Evolutionary conservation across 2,329 filamentous ascomycete species (phyloP).

Genomic region (Grosmannia penicillata): DNA sequence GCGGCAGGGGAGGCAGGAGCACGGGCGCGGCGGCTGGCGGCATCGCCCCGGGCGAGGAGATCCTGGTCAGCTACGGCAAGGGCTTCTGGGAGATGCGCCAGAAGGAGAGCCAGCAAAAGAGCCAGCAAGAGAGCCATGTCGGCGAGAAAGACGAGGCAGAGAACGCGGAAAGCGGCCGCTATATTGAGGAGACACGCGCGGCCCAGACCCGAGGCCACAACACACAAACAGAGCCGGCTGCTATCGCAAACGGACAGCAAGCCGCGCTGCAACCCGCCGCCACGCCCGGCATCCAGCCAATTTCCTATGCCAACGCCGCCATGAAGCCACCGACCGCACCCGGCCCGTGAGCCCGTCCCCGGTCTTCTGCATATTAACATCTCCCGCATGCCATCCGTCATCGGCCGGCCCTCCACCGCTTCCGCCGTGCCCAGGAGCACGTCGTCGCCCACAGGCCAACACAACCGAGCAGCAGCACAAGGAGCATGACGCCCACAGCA

Average conservation of each 20-base stretch:
- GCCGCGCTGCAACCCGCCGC: no score
- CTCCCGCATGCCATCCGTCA: no score
- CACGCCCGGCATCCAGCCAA: no score
- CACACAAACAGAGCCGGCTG: no score
- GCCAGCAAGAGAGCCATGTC: neutral
- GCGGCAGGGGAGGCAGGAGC: slow-evolving; percentile 7
- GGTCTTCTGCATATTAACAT: no score
- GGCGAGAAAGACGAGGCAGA: neutral
- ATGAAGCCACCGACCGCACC: no score
- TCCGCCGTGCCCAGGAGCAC: neutral
- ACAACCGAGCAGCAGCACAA: slow-evolving; percentile 4
- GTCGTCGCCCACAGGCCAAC: slow-evolving; percentile 9
- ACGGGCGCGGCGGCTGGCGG: neutral
- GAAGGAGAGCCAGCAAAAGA: slow-evolving; percentile 15
- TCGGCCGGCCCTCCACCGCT: neutral
- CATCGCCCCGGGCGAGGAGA: slow-evolving; percentile 46
- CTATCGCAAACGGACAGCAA: no score
- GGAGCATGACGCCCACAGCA: slow-evolving; percentile 5
- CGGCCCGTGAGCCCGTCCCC: no score
- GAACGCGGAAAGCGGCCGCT: neutral
- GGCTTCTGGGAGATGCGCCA: slow-evolving; percentile 46
- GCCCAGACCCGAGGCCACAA: no score
- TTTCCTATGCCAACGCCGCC: no score
- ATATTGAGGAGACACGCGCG: neutral
- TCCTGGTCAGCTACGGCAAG: slow-evolving; percentile 52